A percentile compares a stretch with the other conserved stretches of the same genome.
Conservation (phyloP, 2,329 filamentous ascomycete genomes). For the Fusarium clavum region DNA sequence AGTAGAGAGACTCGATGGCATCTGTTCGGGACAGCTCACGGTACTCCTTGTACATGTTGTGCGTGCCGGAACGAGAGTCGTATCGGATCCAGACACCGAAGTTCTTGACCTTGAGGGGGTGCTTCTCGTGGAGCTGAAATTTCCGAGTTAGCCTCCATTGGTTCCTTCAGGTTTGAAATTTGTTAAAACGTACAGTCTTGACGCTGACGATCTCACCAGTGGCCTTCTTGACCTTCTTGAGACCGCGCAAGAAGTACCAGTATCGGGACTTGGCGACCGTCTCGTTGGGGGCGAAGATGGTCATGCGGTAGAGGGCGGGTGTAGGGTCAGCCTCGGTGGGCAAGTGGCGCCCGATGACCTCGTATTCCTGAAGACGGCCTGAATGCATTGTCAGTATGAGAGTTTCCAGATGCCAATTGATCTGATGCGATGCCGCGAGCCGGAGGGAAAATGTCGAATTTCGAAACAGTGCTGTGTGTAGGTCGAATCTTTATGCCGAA, state of each 20-base stretch:
- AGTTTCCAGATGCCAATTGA: conserved; percentile 6
- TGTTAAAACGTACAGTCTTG: conserved; percentile 80
- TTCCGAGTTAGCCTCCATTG: conserved; percentile 1
- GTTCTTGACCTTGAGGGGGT: conserved; percentile 99
- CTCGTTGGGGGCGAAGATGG: conserved; percentile 97
- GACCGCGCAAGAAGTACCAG: conserved; percentile 99
- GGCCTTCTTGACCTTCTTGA: conserved; percentile 99
- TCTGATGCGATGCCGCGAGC: conserved; percentile 36
- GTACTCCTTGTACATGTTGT: conserved; percentile 99
- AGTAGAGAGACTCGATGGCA: conserved; percentile 96
- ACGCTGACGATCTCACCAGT: conserved; percentile 98
- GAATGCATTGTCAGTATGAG: conserved; percentile 51
- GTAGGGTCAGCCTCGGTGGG: conserved; percentile 97
- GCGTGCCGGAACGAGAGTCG: conserved; percentile 98
- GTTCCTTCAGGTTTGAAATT: not conserved
- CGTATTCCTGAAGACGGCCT: conserved; percentile 99
- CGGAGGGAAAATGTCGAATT: conserved; percentile 8
- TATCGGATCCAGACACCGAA: conserved; percentile 99
- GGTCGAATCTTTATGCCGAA: conserved; percentile 15
- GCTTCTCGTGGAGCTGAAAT: conserved; percentile 95
- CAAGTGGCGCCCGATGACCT: conserved; percentile 99
- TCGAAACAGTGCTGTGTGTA: conserved; percentile 9
- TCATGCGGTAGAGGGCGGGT: conserved; percentile 99
- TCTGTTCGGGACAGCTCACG: conserved; percentile 97
- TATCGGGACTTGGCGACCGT: conserved; percentile 99